Evolutionary conservation across 768 basidiomycete species (phyloP).

Genomic region (Calocybe gangraenosa): DNA sequence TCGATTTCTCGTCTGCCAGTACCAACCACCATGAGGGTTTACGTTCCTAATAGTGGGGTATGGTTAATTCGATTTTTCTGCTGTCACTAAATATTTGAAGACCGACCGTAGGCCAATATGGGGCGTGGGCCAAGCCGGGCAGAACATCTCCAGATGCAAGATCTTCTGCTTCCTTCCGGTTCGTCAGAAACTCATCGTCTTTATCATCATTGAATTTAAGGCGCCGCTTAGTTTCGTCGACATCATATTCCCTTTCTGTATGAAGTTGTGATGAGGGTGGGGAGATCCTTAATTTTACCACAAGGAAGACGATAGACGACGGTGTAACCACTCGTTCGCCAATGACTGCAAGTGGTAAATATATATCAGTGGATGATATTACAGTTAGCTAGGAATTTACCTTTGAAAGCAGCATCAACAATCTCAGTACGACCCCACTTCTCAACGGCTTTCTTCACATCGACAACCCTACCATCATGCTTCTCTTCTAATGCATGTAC

Average conservation of each 20-base stretch:
- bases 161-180: slow-evolving; percentile 62
- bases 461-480: slow-evolving; percentile 41
- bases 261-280: slow-evolving; percentile 40
- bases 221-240: slow-evolving; percentile 44
- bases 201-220: slow-evolving; percentile 51
- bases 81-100: too few relatives aligned
- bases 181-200: slow-evolving; percentile 67
- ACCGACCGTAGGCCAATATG: slow-evolving; percentile 67
- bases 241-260: slow-evolving; percentile 36
- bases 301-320: slow-evolving; percentile 81
- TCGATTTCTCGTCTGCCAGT: slow-evolving; percentile 81
- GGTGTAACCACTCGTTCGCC: slow-evolving; percentile 88
- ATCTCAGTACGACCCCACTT: slow-evolving; percentile 77
- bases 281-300: slow-evolving; percentile 75
- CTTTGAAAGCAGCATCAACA: slow-evolving; percentile 81
- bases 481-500: slow-evolving; percentile 47
- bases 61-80: neutral
- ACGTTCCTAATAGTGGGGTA: slow-evolving; percentile 51
- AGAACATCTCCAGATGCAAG: slow-evolving; percentile 33
- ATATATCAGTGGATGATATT: neutral
- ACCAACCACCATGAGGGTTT: slow-evolving; percentile 93
- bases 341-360: slow-evolving; percentile 53
- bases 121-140: slow-evolving; percentile 78
- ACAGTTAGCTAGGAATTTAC: slow-evolving; percentile 32
- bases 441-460: slow-evolving; percentile 61